phyloP scores from a whole-genome alignment of 345 rosid genomes.

The Citrus sinensis region DNA sequence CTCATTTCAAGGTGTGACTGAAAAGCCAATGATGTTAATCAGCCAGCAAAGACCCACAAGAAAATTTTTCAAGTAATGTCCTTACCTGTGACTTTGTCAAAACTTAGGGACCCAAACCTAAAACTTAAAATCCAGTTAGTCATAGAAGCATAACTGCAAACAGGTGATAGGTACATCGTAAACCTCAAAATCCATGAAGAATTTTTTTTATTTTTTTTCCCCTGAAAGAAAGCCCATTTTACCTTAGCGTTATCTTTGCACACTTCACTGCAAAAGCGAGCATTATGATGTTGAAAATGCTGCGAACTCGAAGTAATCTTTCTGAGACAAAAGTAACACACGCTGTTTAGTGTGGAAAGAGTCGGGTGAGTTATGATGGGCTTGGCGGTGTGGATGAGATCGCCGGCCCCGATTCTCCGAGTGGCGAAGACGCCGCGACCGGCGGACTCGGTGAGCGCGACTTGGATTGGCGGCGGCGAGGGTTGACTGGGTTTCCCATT shows the following conservation, averaged over 20 bases:
- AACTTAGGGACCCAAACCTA: not conserved
- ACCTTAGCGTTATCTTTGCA: constrained; percentile 62
- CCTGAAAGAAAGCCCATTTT: not conserved
- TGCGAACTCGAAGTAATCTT: constrained; percentile 24
- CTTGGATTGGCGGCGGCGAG: constrained; percentile 66
- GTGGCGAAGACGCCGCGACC: constrained; percentile 89
- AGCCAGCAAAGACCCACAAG: too few relatives aligned
- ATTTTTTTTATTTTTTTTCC: too few relatives aligned
- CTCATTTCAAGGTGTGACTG: too few relatives aligned
- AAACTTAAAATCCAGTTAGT: not conserved
- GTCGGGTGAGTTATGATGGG: constrained; percentile 63
- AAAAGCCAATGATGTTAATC: too few relatives aligned
- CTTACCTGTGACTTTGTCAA: too few relatives aligned
- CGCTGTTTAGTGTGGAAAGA: constrained; percentile 31
- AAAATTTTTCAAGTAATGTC: too few relatives aligned
- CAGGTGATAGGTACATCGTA: constrained; percentile 22
- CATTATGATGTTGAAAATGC: constrained; percentile 30
- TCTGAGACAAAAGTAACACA: constrained; percentile 72
- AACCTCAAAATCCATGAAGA: not conserved
- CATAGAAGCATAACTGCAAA: constrained; percentile 37
- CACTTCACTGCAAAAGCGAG: constrained; percentile 49
- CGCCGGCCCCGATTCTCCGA: constrained; percentile 61
- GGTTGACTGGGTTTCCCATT: constrained; percentile 17
- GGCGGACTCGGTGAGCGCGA: constrained; percentile 63
- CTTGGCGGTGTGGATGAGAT: constrained; percentile 79